Percentiles rank a stretch among this genome's conserved stretches.
Conservation (phyloP, 2,329 filamentous ascomycete species). For the Colletotrichum orbiculare region DNA sequence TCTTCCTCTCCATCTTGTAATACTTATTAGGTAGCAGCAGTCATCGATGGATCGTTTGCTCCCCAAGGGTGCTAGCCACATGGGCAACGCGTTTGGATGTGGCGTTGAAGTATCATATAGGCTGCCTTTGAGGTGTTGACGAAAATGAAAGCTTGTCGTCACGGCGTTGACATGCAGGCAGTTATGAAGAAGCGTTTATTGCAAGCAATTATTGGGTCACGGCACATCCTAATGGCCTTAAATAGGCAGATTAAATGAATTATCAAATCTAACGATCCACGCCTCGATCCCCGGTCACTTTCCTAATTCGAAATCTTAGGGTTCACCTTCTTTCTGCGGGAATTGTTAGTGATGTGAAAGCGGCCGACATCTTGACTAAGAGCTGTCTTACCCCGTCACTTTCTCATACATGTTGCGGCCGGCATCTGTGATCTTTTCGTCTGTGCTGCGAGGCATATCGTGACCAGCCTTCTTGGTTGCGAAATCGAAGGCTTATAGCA, state of each 20-base stretch:
- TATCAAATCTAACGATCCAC: background rate
- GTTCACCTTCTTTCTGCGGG: constrained; percentile 42
- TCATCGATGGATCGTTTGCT: no score
- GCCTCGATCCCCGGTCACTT: background rate
- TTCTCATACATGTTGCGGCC: constrained; percentile 50
- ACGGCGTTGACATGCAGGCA: no score
- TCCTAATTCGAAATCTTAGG: constrained; percentile 50
- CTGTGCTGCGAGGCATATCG: constrained; percentile 46
- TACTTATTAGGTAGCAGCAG: no score
- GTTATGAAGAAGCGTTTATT: no score
- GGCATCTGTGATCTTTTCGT: constrained; percentile 54
- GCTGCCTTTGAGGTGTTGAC: no score
- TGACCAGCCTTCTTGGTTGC: constrained; percentile 48
- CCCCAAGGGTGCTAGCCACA: no score
- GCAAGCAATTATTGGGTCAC: no score
- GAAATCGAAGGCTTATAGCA: constrained; percentile 43
- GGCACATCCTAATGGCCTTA: no score
- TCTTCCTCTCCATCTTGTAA: no score
- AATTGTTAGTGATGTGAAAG: background rate
- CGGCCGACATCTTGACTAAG: fast-evolving
- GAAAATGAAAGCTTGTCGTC: no score
- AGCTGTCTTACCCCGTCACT: constrained; percentile 46
- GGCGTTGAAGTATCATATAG: no score
- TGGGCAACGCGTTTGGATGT: no score
- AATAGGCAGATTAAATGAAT: background rate